A percentile compares a stretch with the other conserved stretches of the same genome.
These are phyloP conservation scores for Lyophyllum shimeji DNA, from an alignment of 768 basidiomycete species.

Conservation along the genomic window DNA sequence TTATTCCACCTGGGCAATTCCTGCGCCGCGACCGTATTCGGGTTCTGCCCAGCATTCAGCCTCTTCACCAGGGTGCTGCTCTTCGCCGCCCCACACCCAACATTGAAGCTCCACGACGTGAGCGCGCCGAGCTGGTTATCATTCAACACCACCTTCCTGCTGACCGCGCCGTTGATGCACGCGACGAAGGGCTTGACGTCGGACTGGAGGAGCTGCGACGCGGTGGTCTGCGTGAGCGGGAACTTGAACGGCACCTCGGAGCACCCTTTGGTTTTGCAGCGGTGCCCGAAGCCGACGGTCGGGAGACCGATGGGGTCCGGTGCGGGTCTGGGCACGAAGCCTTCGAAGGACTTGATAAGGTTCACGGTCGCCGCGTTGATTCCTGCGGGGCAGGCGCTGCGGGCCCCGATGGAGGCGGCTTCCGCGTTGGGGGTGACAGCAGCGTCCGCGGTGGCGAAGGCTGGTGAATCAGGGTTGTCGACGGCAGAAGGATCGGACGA, in stretches of 20 bases:
- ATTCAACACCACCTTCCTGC: conserved; percentile 22
- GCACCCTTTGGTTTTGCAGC: conserved; percentile 23
- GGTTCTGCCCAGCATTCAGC: conserved; percentile 26
- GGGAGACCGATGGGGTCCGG: conserved; percentile 31
- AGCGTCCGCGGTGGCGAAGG: not conserved
- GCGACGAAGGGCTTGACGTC: conserved; percentile 22
- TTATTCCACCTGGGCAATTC: conserved; percentile 28
- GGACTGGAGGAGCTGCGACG: conserved; percentile 25
- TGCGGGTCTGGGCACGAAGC: conserved; percentile 25
- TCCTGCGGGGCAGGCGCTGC: conserved; percentile 7
- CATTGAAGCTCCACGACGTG: conserved; percentile 26
- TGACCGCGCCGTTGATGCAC: conserved; percentile 26
- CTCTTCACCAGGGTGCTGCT: conserved; percentile 26
- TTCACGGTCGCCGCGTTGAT: conserved; percentile 25
- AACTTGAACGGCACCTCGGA: conserved; percentile 22
- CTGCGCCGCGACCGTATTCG: conserved; percentile 27
- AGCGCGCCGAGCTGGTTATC: conserved; percentile 31
- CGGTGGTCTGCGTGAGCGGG: conserved; percentile 25
- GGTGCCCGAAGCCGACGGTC: conserved; percentile 31
- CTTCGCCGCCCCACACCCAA: conserved; percentile 25
- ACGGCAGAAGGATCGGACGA: not conserved
- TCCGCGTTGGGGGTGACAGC: not conserved
- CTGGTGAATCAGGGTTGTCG: too few species aligned
- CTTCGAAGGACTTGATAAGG: conserved; percentile 29
- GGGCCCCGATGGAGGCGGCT: not conserved